Evolutionary conservation across 148 eudicot species (phyloP), one percentile per base, ranked within the genome.

Genomic region (Euryodendron excelsum): DNA sequence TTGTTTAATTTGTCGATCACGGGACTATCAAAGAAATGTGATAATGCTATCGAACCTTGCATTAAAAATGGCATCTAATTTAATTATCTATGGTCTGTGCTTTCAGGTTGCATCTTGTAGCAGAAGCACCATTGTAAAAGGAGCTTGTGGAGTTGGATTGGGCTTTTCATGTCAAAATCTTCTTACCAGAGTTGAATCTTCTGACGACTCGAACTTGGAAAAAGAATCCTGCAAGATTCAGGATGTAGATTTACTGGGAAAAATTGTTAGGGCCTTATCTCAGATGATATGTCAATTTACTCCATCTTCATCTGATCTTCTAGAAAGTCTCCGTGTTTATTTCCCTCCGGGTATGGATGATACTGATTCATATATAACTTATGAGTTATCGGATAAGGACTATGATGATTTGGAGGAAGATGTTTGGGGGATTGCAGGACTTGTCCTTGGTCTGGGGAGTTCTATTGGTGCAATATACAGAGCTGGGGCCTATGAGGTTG

Each of bases 131-230:
- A 86, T 92, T 72, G 93, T 96, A 52, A 90, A 91, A 89, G 99
- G 99, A 72, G 97, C 95, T 74, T 96, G 95, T 87, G 97, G 90
- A 82, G 84, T 96, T 82, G 99, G 97, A 62, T 86, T 96, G 79
- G 99, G 99, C 52, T 87, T 86, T 87, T 86, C 95, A 25, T 92
- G 94, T 79, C 94, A 93, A 80, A 92, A 84, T 86, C 97, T 96
- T 87, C 91, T 96, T 81, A 84, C 80, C 53, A 80, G 86, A 72
- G 82, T 66, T 76, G 79, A 80, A 75, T 56, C 69, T 79, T 86
- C 80, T 31, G 89, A 82, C 76, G 72, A 76, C 59, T 58, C 81
- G 65, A 64, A 73, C 47, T 66, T 79, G 79, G 87, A 84, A 44
- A 86, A 86, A 76, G 90, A 77, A 74, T 69, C 77, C 76, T 79